Percentiles rank a stretch among this genome's conserved stretches.
phyloP scores from a whole-genome alignment of 2,329 filamentous ascomycete species.

The Pleoardoris graminearum region DNA sequence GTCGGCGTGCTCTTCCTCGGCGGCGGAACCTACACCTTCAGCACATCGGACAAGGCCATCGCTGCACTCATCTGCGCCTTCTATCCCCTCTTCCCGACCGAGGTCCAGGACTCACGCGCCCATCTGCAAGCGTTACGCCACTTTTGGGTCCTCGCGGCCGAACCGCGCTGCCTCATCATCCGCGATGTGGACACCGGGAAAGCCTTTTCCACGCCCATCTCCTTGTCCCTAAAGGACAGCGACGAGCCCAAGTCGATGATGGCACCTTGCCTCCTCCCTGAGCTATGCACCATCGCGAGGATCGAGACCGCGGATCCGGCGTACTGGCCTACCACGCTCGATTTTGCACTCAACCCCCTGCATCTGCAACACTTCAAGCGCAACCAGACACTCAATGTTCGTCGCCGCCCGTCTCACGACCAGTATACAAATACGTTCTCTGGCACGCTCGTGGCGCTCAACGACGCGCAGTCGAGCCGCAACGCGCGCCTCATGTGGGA shows the following conservation, averaged over 20 bases:
- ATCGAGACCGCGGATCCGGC: conserved; percentile 66
- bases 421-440: conserved; percentile 67
- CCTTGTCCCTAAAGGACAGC: conserved; percentile 61
- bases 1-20: conserved; percentile 89
- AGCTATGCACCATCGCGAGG: conserved; percentile 64
- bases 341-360: conserved; percentile 67
- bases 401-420: conserved; percentile 64
- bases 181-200: conserved; percentile 84
- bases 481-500: conserved; percentile 59
- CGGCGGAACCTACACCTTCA: conserved; percentile 89
- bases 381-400: conserved; percentile 75
- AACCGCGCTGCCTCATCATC: conserved; percentile 83
- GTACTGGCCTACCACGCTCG: conserved; percentile 81
- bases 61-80: conserved; percentile 87
- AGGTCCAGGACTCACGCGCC: conserved; percentile 89
- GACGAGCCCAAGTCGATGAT: conserved; percentile 39
- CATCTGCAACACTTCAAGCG: conserved; percentile 67
- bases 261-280: conserved; percentile 65
- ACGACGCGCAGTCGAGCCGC: conserved; percentile 55
- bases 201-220: conserved; percentile 73
- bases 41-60: conserved; percentile 83
- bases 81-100: conserved; percentile 88
- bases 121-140: conserved; percentile 96
- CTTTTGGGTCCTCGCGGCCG: conserved; percentile 93
- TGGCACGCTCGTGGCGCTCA: conserved; percentile 74